Evolutionary conservation across 2,329 filamentous ascomycete species (phyloP), one percentile per base, ranked within the genome.

Genomic region (Tolypocladium amazonense): DNA sequence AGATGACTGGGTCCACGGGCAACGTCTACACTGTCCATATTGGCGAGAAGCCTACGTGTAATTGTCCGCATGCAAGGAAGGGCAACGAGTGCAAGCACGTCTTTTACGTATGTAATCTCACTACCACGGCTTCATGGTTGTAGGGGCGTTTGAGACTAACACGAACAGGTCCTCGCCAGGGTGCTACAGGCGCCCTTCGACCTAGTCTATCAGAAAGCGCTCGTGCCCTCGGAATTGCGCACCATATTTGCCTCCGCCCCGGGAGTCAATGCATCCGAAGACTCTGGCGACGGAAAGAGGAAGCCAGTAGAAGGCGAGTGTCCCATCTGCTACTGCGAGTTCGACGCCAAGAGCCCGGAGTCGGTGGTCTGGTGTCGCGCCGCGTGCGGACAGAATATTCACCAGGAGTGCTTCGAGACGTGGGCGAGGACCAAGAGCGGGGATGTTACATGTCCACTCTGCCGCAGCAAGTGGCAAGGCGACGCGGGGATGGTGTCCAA

Each of bases 51-150:
- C 81, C 83, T 0, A 72, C 65, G 0, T 88, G 85, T 68, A 74
- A 77, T 56, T 87, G 85, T 62, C 83, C 83, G 0, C 78, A 86
- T 60, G 78, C 76, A 1, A 65, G 61, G 33, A 76, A 76, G 39
- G 81, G 82, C 0, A 77, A 82, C 38, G 82, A 86, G 62, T 88
- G 86, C 78, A 88, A 88, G 66, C 86, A 89, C 64, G 73, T 85
- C 33, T 62, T 87, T 52, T 88, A 85, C 66, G 81, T 81, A 65
- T 47, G 73, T 35, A 35, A 7, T 35, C 33, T 23, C 27, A 4
- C 50, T 15, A 18, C 47, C 12, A 9, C 50, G 8, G 2, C 2
- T 5, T 20, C 6, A 11, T 8, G 11, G 27, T 14, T 33, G 20
- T 30, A 23, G 33, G 37, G 30, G 2, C 20, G 4, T 37, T 20